Evolutionary conservation across 192 early-diverging fungal genomes (phyloP).

Genomic region (Coemansia sp.): DNA sequence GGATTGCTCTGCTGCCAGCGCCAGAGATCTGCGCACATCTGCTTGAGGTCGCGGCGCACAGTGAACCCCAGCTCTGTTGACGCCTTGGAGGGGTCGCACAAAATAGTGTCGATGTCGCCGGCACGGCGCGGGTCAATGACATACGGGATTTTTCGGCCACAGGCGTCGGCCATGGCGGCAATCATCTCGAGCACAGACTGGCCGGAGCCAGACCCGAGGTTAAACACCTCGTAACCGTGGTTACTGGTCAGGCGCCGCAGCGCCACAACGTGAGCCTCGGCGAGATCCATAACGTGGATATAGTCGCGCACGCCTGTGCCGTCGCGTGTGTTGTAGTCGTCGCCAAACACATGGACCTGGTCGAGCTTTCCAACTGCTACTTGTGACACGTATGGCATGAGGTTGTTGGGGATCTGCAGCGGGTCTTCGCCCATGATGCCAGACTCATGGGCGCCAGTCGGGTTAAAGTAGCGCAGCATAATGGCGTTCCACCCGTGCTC

Average conservation of each 20-base stretch:
- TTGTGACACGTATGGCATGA: conserved; percentile 87
- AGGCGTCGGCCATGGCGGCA: conserved; percentile 75
- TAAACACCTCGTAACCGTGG: conserved; percentile 70
- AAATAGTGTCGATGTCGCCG: conserved; percentile 84
- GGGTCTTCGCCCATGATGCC: conserved; percentile 93
- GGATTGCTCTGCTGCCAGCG: conserved; percentile 72
- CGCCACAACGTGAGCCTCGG: conserved; percentile 83
- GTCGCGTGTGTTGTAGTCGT: conserved; percentile 89
- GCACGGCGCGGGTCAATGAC: conserved; percentile 64
- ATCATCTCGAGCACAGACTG: conserved; percentile 93
- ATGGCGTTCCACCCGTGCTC: conserved; percentile 64
- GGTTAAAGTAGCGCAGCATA: conserved; percentile 91
- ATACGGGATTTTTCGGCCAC: conserved; percentile 77
- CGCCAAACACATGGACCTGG: conserved; percentile 85
- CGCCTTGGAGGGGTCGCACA: conserved; percentile 73
- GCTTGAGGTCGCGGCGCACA: conserved; percentile 57
- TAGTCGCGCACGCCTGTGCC: conserved; percentile 95
- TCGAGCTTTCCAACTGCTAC: conserved; percentile 83
- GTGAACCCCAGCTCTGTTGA: conserved; percentile 64
- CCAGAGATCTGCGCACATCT: conserved; percentile 73
- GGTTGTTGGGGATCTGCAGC: conserved; percentile 80
- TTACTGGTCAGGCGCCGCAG: conserved; percentile 68
- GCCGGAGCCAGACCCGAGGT: conserved; percentile 89
- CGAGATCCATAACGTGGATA: conserved; percentile 93
- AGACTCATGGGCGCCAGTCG: conserved; percentile 85